Percentiles rank a stretch among this genome's conserved stretches.
These are phyloP conservation scores for Fraxinus velutina DNA, from an alignment of 305 asterid species.

Conservation along the genomic window DNA sequence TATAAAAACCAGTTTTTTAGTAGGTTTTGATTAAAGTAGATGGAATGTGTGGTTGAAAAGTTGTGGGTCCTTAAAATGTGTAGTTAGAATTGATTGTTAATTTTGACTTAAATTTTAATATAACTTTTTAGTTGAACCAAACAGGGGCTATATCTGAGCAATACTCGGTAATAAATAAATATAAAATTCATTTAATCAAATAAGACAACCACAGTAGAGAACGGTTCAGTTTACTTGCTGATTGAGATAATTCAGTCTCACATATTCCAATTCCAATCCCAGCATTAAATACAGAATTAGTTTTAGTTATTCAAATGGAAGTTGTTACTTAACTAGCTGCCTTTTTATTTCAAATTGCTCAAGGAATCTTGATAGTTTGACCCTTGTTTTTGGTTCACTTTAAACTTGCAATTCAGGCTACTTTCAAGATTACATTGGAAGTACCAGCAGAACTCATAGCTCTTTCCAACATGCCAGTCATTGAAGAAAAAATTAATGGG, in stretches of 20 bases:
- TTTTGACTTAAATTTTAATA: neutral
- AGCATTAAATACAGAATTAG: neutral
- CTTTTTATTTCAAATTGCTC: conserved; percentile 1
- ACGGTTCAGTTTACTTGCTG: neutral
- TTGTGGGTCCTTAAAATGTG: neutral
- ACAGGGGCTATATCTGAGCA: neutral
- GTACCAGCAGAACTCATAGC: conserved; percentile 86
- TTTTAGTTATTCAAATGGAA: neutral
- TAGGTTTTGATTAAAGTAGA: neutral
- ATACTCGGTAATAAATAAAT: neutral
- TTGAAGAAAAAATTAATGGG: conserved; percentile 62
- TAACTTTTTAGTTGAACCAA: neutral
- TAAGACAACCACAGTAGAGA: neutral
- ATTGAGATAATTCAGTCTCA: neutral
- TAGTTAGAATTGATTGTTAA: too few species aligned
- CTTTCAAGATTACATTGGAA: conserved; percentile 90
- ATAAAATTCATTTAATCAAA: neutral
- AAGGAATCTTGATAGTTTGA: conserved; percentile 15
- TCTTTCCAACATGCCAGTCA: conserved; percentile 91
- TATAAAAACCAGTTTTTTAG: too few species aligned
- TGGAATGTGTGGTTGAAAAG: neutral
- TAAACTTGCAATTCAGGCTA: conserved; percentile 52
- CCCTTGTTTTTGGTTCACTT: conserved; percentile 17
- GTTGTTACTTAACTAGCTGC: neutral
- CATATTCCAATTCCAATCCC: neutral